A percentile compares a stretch with the other conserved stretches of the same genome.
phyloP scores from a whole-genome alignment of 2,329 filamentous ascomycete species.

The Epichloe hybrida region DNA sequence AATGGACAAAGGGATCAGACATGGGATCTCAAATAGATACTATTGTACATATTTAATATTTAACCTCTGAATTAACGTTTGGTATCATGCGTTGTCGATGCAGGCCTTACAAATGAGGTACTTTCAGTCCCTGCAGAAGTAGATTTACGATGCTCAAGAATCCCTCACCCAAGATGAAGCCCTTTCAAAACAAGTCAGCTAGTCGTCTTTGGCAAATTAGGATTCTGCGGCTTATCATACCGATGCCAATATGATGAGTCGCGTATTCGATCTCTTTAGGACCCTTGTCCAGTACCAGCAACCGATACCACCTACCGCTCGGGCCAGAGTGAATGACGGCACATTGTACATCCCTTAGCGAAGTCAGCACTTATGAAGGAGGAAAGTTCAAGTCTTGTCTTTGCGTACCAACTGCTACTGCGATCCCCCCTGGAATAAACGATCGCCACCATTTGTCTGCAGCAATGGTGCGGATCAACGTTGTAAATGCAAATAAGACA shows the following conservation, averaged over 20 bases:
- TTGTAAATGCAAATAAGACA: conserved; percentile 57
- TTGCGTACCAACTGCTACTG: conserved; percentile 68
- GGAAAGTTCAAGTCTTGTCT: not conserved
- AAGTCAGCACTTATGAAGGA: not conserved
- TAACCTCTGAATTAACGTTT: not conserved
- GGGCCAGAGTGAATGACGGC: conserved; percentile 83
- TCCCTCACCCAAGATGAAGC: conserved; percentile 85
- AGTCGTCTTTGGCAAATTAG: not conserved
- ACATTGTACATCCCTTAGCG: conserved; percentile 83
- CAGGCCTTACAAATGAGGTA: conserved; percentile 51
- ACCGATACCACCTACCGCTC: conserved; percentile 62
- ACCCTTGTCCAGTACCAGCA: conserved; percentile 64
- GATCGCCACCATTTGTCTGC: conserved; percentile 51
- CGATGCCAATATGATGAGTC: conserved; percentile 75
- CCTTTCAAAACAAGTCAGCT: conserved; percentile 30
- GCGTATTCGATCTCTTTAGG: conserved; percentile 47
- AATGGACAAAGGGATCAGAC: conserved; percentile 29
- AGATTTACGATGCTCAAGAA: conserved; percentile 87
- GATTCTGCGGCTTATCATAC: conserved; percentile 23
- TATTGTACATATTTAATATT: not conserved
- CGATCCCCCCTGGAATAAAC: conserved; percentile 82
- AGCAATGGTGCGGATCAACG: conserved; percentile 51
- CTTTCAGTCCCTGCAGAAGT: conserved; percentile 59
- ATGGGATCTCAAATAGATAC: conserved; percentile 34
- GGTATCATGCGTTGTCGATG: not conserved